A percentile compares a stretch with the other conserved stretches of the same genome.
Evolutionary conservation across 768 basidiomycete genomes (phyloP).

Genomic region (Hypsizygus marmoreus): DNA sequence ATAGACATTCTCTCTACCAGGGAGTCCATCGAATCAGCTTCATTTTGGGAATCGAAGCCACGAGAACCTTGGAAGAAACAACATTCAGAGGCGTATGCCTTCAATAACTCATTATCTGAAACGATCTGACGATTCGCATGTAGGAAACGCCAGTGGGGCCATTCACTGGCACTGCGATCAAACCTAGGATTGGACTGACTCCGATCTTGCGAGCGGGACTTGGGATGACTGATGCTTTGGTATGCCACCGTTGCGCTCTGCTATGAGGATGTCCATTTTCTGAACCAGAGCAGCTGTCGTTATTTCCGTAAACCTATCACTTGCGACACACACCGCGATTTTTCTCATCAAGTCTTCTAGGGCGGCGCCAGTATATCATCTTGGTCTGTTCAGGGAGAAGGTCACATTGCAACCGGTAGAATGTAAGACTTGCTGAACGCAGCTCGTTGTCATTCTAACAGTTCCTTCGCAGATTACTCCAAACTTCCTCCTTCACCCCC

Average conservation of each 20-base stretch:
- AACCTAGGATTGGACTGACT: conserved; percentile 78
- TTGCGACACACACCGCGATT: not conserved
- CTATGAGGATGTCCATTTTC: not conserved
- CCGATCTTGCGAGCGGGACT: conserved; percentile 93
- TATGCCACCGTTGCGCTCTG: conserved; percentile 25
- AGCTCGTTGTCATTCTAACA: too few species aligned
- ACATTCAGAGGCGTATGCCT: conserved; percentile 63
- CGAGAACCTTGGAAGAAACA: conserved; percentile 62
- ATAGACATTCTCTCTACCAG: conserved; percentile 34
- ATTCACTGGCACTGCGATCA: conserved; percentile 78
- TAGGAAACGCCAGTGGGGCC: conserved; percentile 79
- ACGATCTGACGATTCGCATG: conserved; percentile 1
- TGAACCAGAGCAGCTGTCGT: conserved; percentile 45
- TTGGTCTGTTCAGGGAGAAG: conserved; percentile 89
- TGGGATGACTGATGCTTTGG: conserved; percentile 89
- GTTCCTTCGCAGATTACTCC: conserved; percentile 70
- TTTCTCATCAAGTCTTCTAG: conserved; percentile 32
- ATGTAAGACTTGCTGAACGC: conserved; percentile 67
- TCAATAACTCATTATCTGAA: not conserved
- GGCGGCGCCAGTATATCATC: conserved; percentile 84
- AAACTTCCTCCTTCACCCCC: conserved; percentile 78
- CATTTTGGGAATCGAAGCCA: conserved; percentile 84
- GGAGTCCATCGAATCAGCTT: conserved; percentile 75
- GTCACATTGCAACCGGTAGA: conserved; percentile 88
- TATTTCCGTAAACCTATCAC: conserved; percentile 72